A percentile compares a stretch with the other conserved stretches of the same genome.
Conservation (phyloP, 177 flowering plant genomes). For the Vitis hybrid region DNA sequence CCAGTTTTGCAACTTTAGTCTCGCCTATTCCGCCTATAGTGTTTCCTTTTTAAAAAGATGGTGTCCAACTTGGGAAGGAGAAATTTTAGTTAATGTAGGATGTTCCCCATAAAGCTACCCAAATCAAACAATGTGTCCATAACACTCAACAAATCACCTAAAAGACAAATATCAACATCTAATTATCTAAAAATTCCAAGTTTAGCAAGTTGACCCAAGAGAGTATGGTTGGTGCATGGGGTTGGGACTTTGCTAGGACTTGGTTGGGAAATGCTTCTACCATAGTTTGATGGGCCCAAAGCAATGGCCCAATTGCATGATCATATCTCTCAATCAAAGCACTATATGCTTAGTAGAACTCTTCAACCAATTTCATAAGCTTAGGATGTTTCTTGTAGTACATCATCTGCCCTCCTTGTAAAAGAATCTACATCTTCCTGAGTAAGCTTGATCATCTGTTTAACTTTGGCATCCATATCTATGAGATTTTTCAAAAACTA, state of each 20-base stretch:
- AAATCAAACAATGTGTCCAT: too few species aligned
- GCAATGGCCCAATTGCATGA: slow-evolving; percentile 48
- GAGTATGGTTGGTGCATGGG: too few species aligned
- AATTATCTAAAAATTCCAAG: too few species aligned
- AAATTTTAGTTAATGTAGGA: too few species aligned
- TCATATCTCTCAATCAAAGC: slow-evolving; percentile 57
- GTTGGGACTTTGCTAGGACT: slow-evolving; percentile 16
- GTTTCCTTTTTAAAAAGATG: too few species aligned
- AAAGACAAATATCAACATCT: too few species aligned
- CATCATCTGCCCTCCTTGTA: slow-evolving; percentile 52
- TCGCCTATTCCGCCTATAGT: too few species aligned
- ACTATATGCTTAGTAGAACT: slow-evolving; percentile 54
- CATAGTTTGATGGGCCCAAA: slow-evolving; percentile 54
- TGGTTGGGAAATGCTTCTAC: slow-evolving; percentile 53
- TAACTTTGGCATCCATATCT: slow-evolving; percentile 54
- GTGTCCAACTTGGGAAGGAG: too few species aligned
- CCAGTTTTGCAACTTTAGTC: slow-evolving; percentile 61
- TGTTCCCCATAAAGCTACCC: too few species aligned
- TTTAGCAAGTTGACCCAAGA: too few species aligned
- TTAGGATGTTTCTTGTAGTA: slow-evolving; percentile 52
- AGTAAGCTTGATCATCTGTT: slow-evolving; percentile 47
- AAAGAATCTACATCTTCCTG: slow-evolving; percentile 56
- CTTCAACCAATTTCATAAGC: slow-evolving; percentile 57
- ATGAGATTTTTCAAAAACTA: slow-evolving; percentile 56
- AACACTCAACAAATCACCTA: too few species aligned